Evolutionary conservation across 345 rosid species (phyloP).

Genomic region (Gossypium ekmanianum): DNA sequence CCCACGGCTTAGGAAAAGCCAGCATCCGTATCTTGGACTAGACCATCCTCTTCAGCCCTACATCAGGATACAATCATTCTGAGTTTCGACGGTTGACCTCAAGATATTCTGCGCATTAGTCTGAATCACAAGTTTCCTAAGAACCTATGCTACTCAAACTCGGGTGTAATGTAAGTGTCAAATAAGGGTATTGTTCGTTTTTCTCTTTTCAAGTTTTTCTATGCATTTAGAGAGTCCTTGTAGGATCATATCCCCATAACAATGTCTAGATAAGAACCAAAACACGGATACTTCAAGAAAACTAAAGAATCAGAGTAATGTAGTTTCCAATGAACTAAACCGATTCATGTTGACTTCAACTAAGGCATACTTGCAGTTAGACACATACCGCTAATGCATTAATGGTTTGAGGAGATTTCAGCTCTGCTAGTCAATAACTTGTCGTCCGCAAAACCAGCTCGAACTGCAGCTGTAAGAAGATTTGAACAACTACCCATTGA

Average conservation of each 20-base stretch:
- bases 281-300: neutral
- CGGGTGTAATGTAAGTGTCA: neutral
- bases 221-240: neutral
- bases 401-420: conserved; percentile 7
- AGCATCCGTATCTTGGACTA: neutral
- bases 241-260: neutral
- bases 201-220: neutral
- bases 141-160: neutral
- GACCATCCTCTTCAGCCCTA: neutral
- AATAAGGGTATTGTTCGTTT: too few species aligned
- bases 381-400: neutral
- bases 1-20: neutral
- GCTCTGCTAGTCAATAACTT: neutral
- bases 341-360: neutral
- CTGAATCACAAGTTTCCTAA: neutral
- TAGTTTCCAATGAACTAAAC: neutral
- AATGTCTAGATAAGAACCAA: neutral
- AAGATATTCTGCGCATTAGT: neutral
- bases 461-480: neutral
- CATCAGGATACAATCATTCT: neutral
- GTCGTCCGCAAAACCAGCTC: conserved; percentile 9
- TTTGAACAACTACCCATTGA: conserved; percentile 14
- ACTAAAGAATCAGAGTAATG: neutral
- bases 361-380: neutral
- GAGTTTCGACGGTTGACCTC: neutral